These are phyloP conservation scores for Carex arenaria DNA, from an alignment of 202 grass and related monocot species.

Conservation along the genomic window DNA sequence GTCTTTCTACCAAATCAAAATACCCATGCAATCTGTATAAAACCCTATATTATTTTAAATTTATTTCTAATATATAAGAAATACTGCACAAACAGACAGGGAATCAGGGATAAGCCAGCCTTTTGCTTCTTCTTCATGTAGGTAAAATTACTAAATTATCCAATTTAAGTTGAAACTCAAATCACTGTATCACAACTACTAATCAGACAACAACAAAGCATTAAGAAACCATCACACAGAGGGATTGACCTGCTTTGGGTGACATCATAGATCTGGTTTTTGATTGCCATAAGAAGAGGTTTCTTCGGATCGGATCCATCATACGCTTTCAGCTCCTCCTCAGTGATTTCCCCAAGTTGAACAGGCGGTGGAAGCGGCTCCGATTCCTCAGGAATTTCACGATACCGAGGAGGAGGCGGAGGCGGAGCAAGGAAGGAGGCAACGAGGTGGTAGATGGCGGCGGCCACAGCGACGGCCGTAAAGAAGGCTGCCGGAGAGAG, in stretches of 20 bases:
- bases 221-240: not conserved
- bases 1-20: no score
- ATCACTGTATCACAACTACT: not conserved
- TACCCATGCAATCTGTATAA: no score
- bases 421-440: slow-evolving; percentile 47
- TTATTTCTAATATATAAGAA: no score
- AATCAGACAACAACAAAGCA: not conserved
- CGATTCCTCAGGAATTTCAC: slow-evolving; percentile 37
- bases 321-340: slow-evolving; percentile 55
- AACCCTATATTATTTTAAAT: no score
- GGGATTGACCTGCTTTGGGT: slow-evolving; percentile 34
- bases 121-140: not conserved
- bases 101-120: not conserved
- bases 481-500: slow-evolving; percentile 82
- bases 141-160: not conserved
- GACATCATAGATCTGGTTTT: slow-evolving; percentile 47
- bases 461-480: slow-evolving; percentile 61
- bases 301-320: slow-evolving; percentile 40
- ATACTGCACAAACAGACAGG: not conserved
- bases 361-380: slow-evolving; percentile 63
- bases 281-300: slow-evolving; percentile 46
- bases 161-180: not conserved
- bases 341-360: slow-evolving; percentile 64
- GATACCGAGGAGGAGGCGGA: slow-evolving; percentile 18
- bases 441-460: slow-evolving; percentile 68